Evolutionary conservation across 2,329 filamentous ascomycete species (phyloP), one percentile per base, ranked within the genome.

Genomic region (Botrytis hyacinthi): DNA sequence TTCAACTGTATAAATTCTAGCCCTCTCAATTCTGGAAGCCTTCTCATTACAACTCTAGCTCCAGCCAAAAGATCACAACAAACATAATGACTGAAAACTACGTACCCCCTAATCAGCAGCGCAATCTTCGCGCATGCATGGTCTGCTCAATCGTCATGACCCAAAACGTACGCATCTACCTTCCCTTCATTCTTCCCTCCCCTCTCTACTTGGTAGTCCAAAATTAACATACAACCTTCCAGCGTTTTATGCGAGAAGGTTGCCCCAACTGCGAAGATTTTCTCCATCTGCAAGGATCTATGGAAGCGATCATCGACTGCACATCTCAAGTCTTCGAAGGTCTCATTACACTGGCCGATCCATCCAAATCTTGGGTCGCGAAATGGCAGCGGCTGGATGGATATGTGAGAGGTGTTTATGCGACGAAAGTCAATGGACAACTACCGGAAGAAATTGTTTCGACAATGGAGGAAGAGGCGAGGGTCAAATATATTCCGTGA

Each of bases 191-290:
- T 10, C 35, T 51, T 37, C 14, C 72, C 40, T 51, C 40, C 14
- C 72, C 10, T 46, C 37, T 74, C 71, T n/a, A 42, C 65, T 37
- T 66, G 73, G 20, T 14, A n/a, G 5, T 18, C 62, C 62, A 62
- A 76, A 44, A 74, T 63, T 72, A 71, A 76, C 60, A 71, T 29
- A 32, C 42, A n/a, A 14, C 29, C 35, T 65, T 76, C 46, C 81
- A 95, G 92, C 92, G 93, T 82, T 99, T 99, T 87, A 87, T 91
- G 80, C 89, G 90, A 79, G 88, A 93, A 81, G 96, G 96, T 78
- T 99, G 96, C 82, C 96, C 96, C 75, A 99, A 99, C 86, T 99
- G 96, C 87, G 95, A 98, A 81, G 90, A 93, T 68, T 93, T 97
- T 83, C 91, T 99, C 74, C 91, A 93, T 82, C 91, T 98, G 75